Base-by-base conservation (phyloP, 306 rosid genomes). In the Trifolium subterraneum region DNA sequence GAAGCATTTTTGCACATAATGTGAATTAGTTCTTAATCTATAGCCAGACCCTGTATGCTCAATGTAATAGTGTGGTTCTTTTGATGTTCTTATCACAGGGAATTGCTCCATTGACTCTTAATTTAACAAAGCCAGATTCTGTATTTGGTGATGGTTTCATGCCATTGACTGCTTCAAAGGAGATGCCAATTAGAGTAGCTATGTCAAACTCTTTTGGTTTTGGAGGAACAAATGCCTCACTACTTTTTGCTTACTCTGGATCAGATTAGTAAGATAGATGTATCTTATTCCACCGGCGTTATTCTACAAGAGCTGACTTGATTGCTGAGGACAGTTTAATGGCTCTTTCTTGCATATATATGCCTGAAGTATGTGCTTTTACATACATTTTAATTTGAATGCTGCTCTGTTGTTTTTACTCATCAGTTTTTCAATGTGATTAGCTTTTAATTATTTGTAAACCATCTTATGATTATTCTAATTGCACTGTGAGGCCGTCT, bases 171-270 rank as follows among this genome's bases (percentile, higher is more conserved):
- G 70, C 78, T 79, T 84, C 95, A 35, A 84, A 82, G 81, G 81
- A 83, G 72, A 88, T 90, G 87, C 84, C 88, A 19, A 90, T 94
- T 25, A 79, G 83, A 80, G 92, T 83, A 16, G 95, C 93, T 31
- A 80, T 91, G 84, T 94, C 98, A 16, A 94, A 94, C 80, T 94
- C 97, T 60, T 94, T 94, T 19, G 97, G 98, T 61, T 91, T 94
- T 64, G 96, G 97, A 80, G 98, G 98, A 75, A 94, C 98, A 82
- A 94, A 94, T 82, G 93, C 97, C 15, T 87, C 93, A 52, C 82
- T 94, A 64, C 84, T 94, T 68, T 94, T 91, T 73, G 83, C 97
- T 20, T 71, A 89, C 50, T 72, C 81, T 51, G 78, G 86, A 68
- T 78, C 74, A 25, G 77, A 79, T 48, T 63, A 56, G 75, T 48